Evolutionary conservation across 257 asterid species (phyloP), one percentile per base, ranked within the genome.

Genomic region (Fraxinus cuspidata): DNA sequence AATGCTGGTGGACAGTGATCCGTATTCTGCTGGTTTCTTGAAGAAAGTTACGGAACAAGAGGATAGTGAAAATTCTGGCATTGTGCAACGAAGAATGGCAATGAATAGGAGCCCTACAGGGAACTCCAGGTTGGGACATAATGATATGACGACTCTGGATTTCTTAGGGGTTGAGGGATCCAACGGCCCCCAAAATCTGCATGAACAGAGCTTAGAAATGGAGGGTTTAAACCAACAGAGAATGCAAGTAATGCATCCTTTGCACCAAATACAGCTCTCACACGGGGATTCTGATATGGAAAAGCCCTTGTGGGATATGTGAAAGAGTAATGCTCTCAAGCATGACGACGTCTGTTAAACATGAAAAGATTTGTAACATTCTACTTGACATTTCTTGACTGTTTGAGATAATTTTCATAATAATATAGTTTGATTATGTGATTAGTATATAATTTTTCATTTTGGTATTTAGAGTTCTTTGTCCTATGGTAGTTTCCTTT

Each of bases 151-250:
- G 84, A 92, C 98, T 19, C 92, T 94, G 0, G 98, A 94, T 86
- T 92, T 92, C 90, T 73, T 94, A 84, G 98, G 97, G 28, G 85
- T 90, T 1, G 96, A 96, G 65, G 95, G 92, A 76, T 83, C 96
- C 4, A 77, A 89, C 77, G 56, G 7, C 7, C 75, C 89, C 2
- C 87, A 67, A 70, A 83, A 78, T 77, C 16, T 85, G 53, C 91
- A 84, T 19, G 90, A 78, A 29, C 89, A 77, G 71, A 78, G 89
- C 38, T 4, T 82, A 79, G 89, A 87, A 58, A 21, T 87, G 84
- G 89, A 85, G 70, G 82, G 75, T 3, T 74, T 85, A 76, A 76
- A 82, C 69, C 89, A 82, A 51, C 88, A 83, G 71, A 80, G 87
- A 21, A 86, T 89, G 91, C 92, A 86, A 19, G 77, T 73, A 2